Evolutionary conservation across 2,329 filamentous ascomycete species (phyloP), one percentile per base, ranked within the genome.

Genomic region (Elsinoe perseae): DNA sequence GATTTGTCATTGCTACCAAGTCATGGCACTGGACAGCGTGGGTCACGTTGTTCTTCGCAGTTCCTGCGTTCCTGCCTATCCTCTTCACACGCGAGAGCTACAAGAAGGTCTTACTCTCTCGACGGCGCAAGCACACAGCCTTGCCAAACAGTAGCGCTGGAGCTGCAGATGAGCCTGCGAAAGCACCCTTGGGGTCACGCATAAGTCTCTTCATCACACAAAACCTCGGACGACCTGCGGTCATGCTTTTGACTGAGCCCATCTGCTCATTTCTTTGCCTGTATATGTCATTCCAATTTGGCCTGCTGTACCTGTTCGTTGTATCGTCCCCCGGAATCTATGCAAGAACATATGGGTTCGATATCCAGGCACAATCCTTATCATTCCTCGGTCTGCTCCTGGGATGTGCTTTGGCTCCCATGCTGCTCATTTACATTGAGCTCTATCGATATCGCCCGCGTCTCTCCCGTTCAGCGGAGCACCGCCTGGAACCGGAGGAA

Each of bases 131-230:
- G 67, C 71, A 21, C 16, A 25, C 40, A 44, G n/a, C 20, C 18
- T 25, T 21, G 25, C 40, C 23, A 25, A 25, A 12, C 3, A 79
- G 76, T 14, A 73, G 73, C 44, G 75, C 77, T 62, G 71, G 76
- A 7, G 72, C 76, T 30, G 80, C 77, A 28, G n/a, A 38, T 16
- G 63, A 73, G 75, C n/a, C 67, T 73, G 12, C 64, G 73, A 62
- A 76, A 76, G 60, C 77, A 80, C 48, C 73, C 80, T 43, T 75
- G 79, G 60, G 76, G 76, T 40, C 61, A 78, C 60, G 75, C 78
- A 61, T 66, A 68, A 27, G 73, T 75, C 69, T 63, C 75, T 46
- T 78, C 76, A 0, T 78, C 75, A n/a, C 71, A 79, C 61, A 79
- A 78, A 62, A 75, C 25, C 53, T 56, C 9, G 36, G 38, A n/a